These are phyloP conservation scores for Elaeis guineensis DNA, from an alignment of 176 grass and related monocot species.

Conservation along the genomic window DNA sequence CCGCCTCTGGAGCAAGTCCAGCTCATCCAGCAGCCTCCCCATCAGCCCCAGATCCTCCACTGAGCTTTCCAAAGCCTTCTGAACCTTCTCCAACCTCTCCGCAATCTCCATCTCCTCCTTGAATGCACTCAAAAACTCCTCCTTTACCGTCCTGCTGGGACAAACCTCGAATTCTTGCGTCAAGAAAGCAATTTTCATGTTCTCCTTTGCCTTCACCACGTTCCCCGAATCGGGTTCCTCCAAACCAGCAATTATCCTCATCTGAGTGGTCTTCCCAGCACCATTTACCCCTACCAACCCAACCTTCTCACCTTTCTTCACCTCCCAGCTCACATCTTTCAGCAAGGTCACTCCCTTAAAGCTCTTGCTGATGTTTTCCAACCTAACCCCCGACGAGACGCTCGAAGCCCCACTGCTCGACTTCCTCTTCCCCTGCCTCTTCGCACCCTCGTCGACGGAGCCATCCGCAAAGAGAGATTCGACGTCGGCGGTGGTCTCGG, in stretches of 20 bases:
- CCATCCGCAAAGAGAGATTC: constrained; percentile 48
- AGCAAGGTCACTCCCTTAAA: constrained; percentile 77
- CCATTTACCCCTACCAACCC: constrained; percentile 94
- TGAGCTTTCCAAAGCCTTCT: constrained; percentile 53
- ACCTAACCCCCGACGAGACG: constrained; percentile 72
- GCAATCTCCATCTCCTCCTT: constrained; percentile 82
- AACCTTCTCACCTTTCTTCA: constrained; percentile 90
- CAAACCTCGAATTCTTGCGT: constrained; percentile 95
- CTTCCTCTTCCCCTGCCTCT: constrained; percentile 50
- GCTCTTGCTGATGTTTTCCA: constrained; percentile 72
- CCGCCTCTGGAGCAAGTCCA: constrained; percentile 72
- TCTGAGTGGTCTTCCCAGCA: constrained; percentile 87
- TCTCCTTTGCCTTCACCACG: constrained; percentile 72
- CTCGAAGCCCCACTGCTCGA: constrained; percentile 64
- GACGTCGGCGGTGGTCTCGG: constrained; percentile 25
- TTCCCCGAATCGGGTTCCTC: constrained; percentile 72
- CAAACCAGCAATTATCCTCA: constrained; percentile 64
- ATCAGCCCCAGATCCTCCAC: constrained; percentile 77
- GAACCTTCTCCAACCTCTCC: constrained; percentile 65
- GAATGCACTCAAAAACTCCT: constrained; percentile 76
- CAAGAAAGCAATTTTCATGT: constrained; percentile 79
- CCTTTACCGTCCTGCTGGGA: constrained; percentile 46
- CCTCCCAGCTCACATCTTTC: constrained; percentile 84
- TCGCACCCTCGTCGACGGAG: neutral
- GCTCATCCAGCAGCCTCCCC: constrained; percentile 74